phyloP scores from a whole-genome alignment of 441 rosid genomes.

The Manihot esculenta region DNA sequence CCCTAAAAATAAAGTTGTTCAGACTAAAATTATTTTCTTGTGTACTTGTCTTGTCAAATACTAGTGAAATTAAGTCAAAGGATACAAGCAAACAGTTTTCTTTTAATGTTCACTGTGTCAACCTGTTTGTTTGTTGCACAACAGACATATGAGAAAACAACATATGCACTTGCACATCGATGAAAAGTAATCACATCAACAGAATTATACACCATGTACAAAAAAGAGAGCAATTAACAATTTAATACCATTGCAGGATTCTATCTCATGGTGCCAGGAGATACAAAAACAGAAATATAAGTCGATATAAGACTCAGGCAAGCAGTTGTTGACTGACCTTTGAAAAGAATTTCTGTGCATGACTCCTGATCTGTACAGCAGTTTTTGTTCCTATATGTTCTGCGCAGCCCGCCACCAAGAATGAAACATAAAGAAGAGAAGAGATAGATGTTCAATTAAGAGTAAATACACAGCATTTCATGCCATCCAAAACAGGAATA shows the following conservation, averaged over 20 bases:
- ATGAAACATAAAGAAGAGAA: slow-evolving; percentile 33
- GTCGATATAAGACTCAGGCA: slow-evolving; percentile 11
- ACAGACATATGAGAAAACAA: background rate
- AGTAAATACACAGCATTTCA: slow-evolving; percentile 29
- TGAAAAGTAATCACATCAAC: background rate
- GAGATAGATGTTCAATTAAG: slow-evolving; percentile 46
- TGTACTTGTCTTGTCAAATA: background rate
- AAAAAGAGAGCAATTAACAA: slow-evolving; percentile 3
- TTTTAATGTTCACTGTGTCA: background rate
- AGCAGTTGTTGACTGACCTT: slow-evolving; percentile 59
- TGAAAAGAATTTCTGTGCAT: slow-evolving; percentile 98
- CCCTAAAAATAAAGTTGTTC: no score
- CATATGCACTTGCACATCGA: background rate
- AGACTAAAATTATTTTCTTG: background rate
- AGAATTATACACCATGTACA: background rate
- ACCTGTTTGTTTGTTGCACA: no score
- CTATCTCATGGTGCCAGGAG: background rate
- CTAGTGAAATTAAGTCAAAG: slow-evolving; percentile 1
- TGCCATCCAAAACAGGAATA: slow-evolving; percentile 27
- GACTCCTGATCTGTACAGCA: slow-evolving; percentile 99
- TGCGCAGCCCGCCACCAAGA: slow-evolving; percentile 42
- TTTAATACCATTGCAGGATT: background rate
- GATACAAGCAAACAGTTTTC: background rate
- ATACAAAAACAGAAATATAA: background rate
- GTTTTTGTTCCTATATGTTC: slow-evolving; percentile 98